Conservation (phyloP, 805 yeast genomes). For the Candida piceae region DNA sequence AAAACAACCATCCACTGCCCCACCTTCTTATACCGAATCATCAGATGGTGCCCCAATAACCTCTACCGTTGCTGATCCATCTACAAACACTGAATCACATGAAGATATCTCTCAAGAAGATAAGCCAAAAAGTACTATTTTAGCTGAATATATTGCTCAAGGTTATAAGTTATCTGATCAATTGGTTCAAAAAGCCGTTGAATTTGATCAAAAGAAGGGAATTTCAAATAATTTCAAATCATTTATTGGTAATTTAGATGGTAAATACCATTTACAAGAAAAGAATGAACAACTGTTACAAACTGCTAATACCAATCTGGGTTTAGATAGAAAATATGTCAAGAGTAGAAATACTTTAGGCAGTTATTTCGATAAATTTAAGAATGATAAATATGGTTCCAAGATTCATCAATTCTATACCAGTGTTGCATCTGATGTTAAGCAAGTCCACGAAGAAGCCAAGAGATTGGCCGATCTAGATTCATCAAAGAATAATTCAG, state of each 20-base stretch:
- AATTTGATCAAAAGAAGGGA: slow-evolving; percentile 62
- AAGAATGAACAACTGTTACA: slow-evolving; percentile 35
- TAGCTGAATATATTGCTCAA: slow-evolving; percentile 71
- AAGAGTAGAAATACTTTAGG: slow-evolving; percentile 34
- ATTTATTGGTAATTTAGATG: slow-evolving; percentile 52
- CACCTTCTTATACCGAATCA: slow-evolving; percentile 10
- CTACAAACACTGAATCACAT: slow-evolving; percentile 15
- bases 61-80: too few species aligned
- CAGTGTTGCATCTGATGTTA: slow-evolving; percentile 48
- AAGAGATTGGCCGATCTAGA: slow-evolving; percentile 61
- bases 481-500: slow-evolving; percentile 20
- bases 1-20: slow-evolving; percentile 20
- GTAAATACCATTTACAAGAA: slow-evolving; percentile 55
- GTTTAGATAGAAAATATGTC: slow-evolving; percentile 35
- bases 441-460: slow-evolving; percentile 71
- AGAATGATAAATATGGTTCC: slow-evolving; percentile 46
- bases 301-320: slow-evolving; percentile 37
- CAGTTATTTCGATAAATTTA: slow-evolving; percentile 43
- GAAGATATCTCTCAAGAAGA: slow-evolving; percentile 66
- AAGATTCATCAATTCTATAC: slow-evolving; percentile 59
- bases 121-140: slow-evolving; percentile 69
- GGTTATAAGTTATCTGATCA: slow-evolving; percentile 67
- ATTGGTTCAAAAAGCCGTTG: slow-evolving; percentile 54
- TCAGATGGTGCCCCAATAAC: too few species aligned
- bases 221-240: slow-evolving; percentile 48